phyloP scores from a whole-genome alignment of 495 filamentous ascomycete species.

The Xanthoparmelia taractica region DNA sequence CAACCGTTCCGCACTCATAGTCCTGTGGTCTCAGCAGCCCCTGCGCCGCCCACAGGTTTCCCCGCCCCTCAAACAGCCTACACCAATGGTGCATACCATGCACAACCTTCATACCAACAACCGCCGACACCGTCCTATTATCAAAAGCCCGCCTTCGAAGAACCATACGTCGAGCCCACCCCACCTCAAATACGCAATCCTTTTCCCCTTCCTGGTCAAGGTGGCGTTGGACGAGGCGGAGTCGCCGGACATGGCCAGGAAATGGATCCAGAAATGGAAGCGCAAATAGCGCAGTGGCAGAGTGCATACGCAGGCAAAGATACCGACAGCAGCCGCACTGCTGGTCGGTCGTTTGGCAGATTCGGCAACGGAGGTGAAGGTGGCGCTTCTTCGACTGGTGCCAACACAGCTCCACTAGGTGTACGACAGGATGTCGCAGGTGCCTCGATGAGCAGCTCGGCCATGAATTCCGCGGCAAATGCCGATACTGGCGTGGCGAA shows the following conservation, averaged over 20 bases:
- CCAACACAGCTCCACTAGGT: conserved; percentile 42
- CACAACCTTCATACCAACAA: conserved; percentile 41
- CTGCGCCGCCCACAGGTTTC: conserved; percentile 37
- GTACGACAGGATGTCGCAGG: conserved; percentile 28
- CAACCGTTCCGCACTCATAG: conserved; percentile 38
- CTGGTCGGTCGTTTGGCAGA: conserved; percentile 25
- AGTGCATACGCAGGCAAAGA: conserved; percentile 71
- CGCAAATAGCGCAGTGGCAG: conserved; percentile 94
- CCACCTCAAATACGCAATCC: conserved; percentile 80
- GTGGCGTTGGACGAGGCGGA: conserved; percentile 25
- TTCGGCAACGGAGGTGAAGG: conserved; percentile 28
- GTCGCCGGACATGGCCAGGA: conserved; percentile 38
- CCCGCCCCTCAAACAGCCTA: conserved; percentile 36
- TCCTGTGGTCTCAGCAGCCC: conserved; percentile 39
- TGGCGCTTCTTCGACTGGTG: conserved; percentile 33
- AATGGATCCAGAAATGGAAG: conserved; percentile 81
- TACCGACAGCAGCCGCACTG: conserved; percentile 32
- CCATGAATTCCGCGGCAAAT: conserved; percentile 34
- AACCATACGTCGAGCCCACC: conserved; percentile 46
- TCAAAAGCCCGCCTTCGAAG: conserved; percentile 44
- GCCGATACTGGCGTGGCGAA: conserved; percentile 39
- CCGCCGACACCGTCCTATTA: conserved; percentile 39
- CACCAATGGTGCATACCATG: conserved; percentile 37
- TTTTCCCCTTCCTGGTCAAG: conserved; percentile 58
- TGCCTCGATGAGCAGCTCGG: conserved; percentile 25